Percentiles rank a stretch among this genome's conserved stretches.
Conservation (phyloP, 805 yeast genomes). For the Cyberlindnera euphorbiiphila region DNA sequence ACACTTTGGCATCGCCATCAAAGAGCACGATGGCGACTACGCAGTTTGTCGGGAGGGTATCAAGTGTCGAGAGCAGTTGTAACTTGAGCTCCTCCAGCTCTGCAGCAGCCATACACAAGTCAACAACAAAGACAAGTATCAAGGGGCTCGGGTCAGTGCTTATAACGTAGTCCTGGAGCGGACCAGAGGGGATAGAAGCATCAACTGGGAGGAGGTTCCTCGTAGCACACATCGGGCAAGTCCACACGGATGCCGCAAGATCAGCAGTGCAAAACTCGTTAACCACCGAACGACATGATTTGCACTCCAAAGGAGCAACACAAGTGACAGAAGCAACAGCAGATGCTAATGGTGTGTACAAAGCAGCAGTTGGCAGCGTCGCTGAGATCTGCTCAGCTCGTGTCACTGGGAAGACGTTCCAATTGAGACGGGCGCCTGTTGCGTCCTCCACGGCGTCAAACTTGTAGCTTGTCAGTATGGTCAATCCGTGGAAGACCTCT, state of each 20-base stretch:
- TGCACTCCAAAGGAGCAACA: constrained; percentile 49
- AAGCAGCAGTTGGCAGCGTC: constrained; percentile 85
- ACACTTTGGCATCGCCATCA: constrained; percentile 83
- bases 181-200: background rate
- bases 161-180: constrained; percentile 3
- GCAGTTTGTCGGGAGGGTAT: constrained; percentile 70
- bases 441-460: constrained; percentile 41
- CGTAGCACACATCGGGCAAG: constrained; percentile 69
- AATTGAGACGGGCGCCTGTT: constrained; percentile 57
- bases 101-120: constrained; percentile 80
- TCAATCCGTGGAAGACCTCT: background rate
- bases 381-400: constrained; percentile 83
- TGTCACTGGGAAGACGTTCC: constrained; percentile 85
- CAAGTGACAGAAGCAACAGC: background rate
- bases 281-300: constrained; percentile 70
- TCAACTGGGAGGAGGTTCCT: background rate
- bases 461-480: background rate
- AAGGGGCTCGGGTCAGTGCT: constrained; percentile 56
- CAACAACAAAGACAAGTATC: constrained; percentile 75
- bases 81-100: constrained; percentile 74
- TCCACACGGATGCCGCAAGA: constrained; percentile 69
- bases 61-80: constrained; percentile 62
- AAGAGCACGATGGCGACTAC: constrained; percentile 76
- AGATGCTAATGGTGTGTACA: constrained; percentile 75
- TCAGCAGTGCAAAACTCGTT: constrained; percentile 84